Evolutionary conservation across 768 basidiomycete species (phyloP).

Genomic region (Phanerochaete sordida): DNA sequence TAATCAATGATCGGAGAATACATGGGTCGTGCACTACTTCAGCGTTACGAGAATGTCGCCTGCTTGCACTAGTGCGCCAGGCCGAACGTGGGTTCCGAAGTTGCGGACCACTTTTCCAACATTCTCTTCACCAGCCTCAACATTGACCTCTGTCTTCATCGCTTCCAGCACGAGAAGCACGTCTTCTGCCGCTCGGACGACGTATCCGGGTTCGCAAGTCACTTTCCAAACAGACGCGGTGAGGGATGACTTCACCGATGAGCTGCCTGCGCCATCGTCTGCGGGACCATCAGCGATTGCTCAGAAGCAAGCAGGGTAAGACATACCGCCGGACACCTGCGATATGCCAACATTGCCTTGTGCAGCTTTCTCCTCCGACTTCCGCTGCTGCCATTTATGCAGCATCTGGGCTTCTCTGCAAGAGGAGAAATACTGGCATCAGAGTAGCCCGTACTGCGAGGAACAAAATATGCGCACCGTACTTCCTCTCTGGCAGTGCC

Average conservation of each 20-base stretch:
- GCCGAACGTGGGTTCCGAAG: constrained; percentile 37
- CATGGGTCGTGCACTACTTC: no score
- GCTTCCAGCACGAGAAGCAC: constrained; percentile 54
- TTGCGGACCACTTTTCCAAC: constrained; percentile 41
- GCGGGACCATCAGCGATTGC: neutral
- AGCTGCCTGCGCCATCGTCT: neutral
- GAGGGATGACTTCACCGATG: constrained; percentile 28
- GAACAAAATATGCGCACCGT: constrained; percentile 25
- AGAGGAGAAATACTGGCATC: neutral
- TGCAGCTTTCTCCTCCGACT: constrained; percentile 5
- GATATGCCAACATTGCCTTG: neutral
- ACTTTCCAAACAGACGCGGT: constrained; percentile 52
- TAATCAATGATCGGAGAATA: no score
- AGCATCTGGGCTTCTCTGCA: constrained; percentile 45
- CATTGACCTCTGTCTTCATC: constrained; percentile 62
- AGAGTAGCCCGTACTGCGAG: neutral
- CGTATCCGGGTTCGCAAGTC: constrained; percentile 38
- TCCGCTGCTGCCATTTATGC: constrained; percentile 38
- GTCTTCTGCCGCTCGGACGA: constrained; percentile 37
- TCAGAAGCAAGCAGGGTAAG: neutral
- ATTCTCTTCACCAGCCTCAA: constrained; percentile 42
- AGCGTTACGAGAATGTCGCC: constrained; percentile 44
- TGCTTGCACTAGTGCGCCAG: constrained; percentile 42
- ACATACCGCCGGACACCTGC: neutral
- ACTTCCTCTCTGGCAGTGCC: constrained; percentile 37